A percentile compares a stretch with the other conserved stretches of the same genome.
phyloP scores from a whole-genome alignment of 139 green algal genomes.

The Desmodesmus armatus region DNA sequence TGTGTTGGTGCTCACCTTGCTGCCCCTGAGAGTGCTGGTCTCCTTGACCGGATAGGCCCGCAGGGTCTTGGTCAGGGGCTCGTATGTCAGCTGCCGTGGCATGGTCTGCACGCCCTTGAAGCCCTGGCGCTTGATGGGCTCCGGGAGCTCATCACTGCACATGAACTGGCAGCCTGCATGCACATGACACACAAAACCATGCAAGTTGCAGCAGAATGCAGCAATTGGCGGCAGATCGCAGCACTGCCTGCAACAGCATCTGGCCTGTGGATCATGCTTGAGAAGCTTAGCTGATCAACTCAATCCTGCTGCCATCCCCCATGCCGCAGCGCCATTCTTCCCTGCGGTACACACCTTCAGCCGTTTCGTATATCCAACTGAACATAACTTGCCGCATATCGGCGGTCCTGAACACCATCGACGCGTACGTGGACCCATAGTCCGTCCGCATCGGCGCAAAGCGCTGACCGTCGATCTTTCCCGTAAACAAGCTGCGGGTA shows the following conservation, averaged over 20 bases:
- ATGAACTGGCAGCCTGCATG: conserved; percentile 4
- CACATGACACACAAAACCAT: neutral
- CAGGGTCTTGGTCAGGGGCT: conserved; percentile 19
- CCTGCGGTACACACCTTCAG: neutral
- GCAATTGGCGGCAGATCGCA: neutral
- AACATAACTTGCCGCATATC: conserved; percentile 35
- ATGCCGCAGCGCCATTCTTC: no score
- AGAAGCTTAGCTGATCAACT: neutral
- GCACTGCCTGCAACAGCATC: neutral
- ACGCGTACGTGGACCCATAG: conserved; percentile 28
- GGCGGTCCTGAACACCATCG: conserved; percentile 12
- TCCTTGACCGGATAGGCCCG: conserved; percentile 23
- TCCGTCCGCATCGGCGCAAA: conserved; percentile 36
- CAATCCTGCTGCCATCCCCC: no score
- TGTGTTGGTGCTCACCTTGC: neutral
- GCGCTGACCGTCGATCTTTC: conserved; percentile 25
- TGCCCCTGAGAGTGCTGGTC: conserved; percentile 2
- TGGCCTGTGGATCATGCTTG: neutral
- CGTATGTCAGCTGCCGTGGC: conserved; percentile 1
- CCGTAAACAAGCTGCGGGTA: conserved; percentile 16
- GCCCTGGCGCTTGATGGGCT: conserved; percentile 4
- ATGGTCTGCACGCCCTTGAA: conserved; percentile 41
- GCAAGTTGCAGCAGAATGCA: neutral
- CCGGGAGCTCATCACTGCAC: conserved; percentile 35
- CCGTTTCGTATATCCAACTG: conserved; percentile 25